Evolutionary conservation across 129 eudicot genomes (phyloP), one percentile per base, ranked within the genome.

Genomic region (Dittrichia graveolens): DNA sequence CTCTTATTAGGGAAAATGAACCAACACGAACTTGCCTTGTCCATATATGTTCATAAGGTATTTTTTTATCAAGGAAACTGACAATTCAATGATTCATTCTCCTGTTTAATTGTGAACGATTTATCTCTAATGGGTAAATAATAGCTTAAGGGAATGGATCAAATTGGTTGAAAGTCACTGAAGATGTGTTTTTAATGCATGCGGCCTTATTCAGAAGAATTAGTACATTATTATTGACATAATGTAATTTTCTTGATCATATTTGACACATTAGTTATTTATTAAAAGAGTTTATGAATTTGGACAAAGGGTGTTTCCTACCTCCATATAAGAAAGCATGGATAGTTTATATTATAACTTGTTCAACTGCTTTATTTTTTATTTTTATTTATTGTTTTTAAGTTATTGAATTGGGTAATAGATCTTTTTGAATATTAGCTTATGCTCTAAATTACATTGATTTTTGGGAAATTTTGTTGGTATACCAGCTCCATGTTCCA

Each of bases 21-120:
- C 75, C 97, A 95, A 70, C 99, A 95, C 58, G 99, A 95, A 78
- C 97, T 95, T 86, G 97, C 99, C 15, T 81, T 95, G 46, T 95
- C 99, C 58, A 87, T 95, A 42, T 95, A 95, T 65, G 89, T 95
- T 55, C 97, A 95, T 53, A 95, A 90, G 99, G 99, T 95, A 24
- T 86, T 61, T n/a, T 13, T 57, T 47, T 48, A 41, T 64, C 5
- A 41, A 4, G 4, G 48, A 55, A 40, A 62, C 5, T 11, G 41
- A 6, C 31, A n/a, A 41, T 8, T 18, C 70, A 43, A 6, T 12
- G 14, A 41, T 8, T 18, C 70, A 43, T 24, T 55, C 6, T n/a
- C 18, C 61, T 37, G 19, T 55, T 18, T 55, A 55, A 34, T 5
- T 19, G 9, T 55, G 61, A 55, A 55, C 5, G 5, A n/a, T 34